Percentiles rank a stretch among this genome's conserved stretches.
These are phyloP conservation scores for Bauhinia variegata DNA, from an alignment of 306 rosid species.

Conservation along the genomic window DNA sequence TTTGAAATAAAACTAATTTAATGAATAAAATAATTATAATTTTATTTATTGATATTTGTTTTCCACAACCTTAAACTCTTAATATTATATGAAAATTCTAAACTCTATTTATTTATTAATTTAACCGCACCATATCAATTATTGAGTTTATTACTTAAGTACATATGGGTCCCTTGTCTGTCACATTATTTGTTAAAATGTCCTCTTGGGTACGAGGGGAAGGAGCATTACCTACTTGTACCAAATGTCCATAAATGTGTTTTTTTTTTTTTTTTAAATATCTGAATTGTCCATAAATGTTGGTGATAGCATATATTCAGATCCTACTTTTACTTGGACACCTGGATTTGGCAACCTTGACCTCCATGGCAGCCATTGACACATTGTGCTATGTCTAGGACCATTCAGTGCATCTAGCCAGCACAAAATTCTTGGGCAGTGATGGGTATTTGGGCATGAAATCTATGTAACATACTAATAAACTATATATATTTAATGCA, in stretches of 20 bases:
- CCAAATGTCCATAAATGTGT: slow-evolving; percentile 22
- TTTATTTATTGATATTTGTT: too few relatives aligned
- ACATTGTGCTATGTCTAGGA: too few relatives aligned
- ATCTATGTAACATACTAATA: slow-evolving; percentile 18
- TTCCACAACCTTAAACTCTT: too few relatives aligned
- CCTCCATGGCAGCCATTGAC: not conserved
- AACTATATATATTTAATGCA: not conserved
- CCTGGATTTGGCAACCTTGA: slow-evolving; percentile 11
- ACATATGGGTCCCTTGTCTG: slow-evolving; percentile 1
- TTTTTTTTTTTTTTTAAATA: too few relatives aligned
- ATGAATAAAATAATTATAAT: too few relatives aligned
- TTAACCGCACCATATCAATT: too few relatives aligned
- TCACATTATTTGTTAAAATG: slow-evolving; percentile 18
- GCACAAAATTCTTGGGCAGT: not conserved
- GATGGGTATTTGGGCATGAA: not conserved
- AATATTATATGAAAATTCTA: too few relatives aligned
- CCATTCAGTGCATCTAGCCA: too few relatives aligned
- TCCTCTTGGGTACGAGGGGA: not conserved
- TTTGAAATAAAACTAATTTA: too few relatives aligned
- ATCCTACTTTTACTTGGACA: slow-evolving; percentile 1
- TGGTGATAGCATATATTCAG: too few relatives aligned
- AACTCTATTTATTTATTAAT: too few relatives aligned
- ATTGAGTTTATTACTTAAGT: not conserved
- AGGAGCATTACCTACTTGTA: slow-evolving; percentile 19
- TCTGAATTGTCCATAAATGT: too few relatives aligned